Base-by-base conservation (phyloP, 2,329 filamentous ascomycete genomes). In the Ophiocordyceps camponoti-floridani region DNA sequence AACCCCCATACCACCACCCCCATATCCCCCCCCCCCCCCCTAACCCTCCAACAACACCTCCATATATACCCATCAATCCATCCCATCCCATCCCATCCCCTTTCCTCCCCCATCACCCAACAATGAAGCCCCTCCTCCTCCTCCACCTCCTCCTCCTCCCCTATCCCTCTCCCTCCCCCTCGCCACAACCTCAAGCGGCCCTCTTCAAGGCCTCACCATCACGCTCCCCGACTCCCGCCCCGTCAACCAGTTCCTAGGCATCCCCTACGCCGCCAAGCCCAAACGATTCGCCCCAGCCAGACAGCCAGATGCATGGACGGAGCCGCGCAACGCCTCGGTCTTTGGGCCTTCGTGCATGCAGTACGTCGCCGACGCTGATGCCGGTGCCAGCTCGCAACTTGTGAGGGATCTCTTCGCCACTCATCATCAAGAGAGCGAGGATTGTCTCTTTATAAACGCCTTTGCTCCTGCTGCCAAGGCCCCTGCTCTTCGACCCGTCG, bases 361-460 rank as follows among this genome's bases (percentile, higher is more conserved):
- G 23, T 35, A 51, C 31, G 47, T 50, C 40, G 45, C 47, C 1
- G 33, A 47, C 6, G 50, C 37, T 19, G 51, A 51, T 52, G 42
- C 56, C 18, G 48, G 50, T 0, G 49, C 54, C 0, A 43, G 47
- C 2, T n/a, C 48, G 2, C 50, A 56, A 1, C 40, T 57, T 0
- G 30, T 54, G 3, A 43, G 51, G 13, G 37, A 43, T 2, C 23
- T 58, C 2, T 56, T 55, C 23, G 51, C 49, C 13, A 45, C 31
- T 1, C 47, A 48, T 8, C 14, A 51, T 1, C 42, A 46, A 4
- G 52, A 56, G 43, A 58, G 56, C 14, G 53, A 58, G 41, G 55
- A 58, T 28, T 58, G 54, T 16, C 50, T 59, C 4, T 53, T 46
- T 26, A 47, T 57, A 2, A 57, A 59, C 27, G 50, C 53, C 4